phyloP scores from a whole-genome alignment of 148 eudicot genomes.

The Polygonum aviculare region DNA sequence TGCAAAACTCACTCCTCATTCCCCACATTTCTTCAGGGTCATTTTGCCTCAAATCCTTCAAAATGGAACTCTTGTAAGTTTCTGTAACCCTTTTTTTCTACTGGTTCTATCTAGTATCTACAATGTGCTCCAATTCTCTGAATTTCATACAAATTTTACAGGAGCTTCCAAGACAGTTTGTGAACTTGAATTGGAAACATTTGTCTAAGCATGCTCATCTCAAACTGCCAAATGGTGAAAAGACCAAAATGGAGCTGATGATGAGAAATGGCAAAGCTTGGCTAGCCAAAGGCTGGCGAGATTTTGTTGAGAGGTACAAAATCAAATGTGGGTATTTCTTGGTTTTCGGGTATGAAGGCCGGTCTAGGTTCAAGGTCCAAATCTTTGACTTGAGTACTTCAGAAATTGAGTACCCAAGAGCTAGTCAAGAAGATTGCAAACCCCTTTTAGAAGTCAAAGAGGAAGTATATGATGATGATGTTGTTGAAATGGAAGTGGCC shows the following conservation, averaged over 20 bases:
- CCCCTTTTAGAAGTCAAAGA: neutral
- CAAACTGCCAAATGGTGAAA: neutral
- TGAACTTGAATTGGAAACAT: neutral
- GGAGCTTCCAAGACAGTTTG: neutral
- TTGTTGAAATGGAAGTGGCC: neutral
- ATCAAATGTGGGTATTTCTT: conserved; percentile 6
- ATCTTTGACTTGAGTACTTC: neutral
- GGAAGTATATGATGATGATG: neutral
- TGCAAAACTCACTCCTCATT: neutral
- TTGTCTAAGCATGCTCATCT: neutral
- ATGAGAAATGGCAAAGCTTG: neutral
- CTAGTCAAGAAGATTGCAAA: neutral
- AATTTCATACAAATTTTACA: neutral
- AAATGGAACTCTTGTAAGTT: neutral
- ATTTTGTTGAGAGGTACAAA: conserved; percentile 1
- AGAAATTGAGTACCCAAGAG: neutral
- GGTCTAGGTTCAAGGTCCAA: neutral
- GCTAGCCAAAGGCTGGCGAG: neutral
- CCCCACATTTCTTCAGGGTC: neutral
- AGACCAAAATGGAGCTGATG: neutral
- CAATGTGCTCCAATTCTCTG: too few species aligned
- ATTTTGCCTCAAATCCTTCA: neutral
- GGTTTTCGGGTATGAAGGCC: neutral
- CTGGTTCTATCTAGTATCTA: neutral
- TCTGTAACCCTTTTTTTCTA: too few species aligned